Base-by-base conservation (phyloP, 2,329 filamentous ascomycete genomes). In the Cercospora berteroae region DNA sequence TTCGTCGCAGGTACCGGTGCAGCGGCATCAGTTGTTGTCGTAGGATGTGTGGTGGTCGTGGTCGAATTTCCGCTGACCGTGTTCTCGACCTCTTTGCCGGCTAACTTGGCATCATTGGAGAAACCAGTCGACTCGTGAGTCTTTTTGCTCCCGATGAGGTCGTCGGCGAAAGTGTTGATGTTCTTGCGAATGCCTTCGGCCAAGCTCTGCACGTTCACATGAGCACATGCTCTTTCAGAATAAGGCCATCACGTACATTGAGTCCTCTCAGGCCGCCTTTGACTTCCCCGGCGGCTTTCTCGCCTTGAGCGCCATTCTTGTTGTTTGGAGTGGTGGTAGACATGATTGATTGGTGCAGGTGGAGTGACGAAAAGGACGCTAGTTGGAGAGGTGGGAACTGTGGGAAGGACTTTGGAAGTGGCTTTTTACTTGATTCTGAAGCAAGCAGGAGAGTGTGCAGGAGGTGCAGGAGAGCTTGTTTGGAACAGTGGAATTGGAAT, bases 91-190 rank as follows among this genome's bases (percentile, higher is more conserved):
- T 71, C 69, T 10, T 66, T 68, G 39, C 71, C 73, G 2, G 67
- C 67, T 23, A 67, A 60, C 39, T 74, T 73, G 42, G 71, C 71
- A 42, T 72, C 68, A 2, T 60, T 58, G 33, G 68, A 65, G 20
- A 69, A 64, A 23, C 69, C 72, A 6, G 68, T 66, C 42, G 68
- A 68, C 4, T 68, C 62, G 57, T 69, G 65, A 6, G 65, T 67
- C 64, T 70, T 72, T 60, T 67, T 71, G 39, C 61, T 60, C 27
- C 67, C 66, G 1, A 71, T 36, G 5, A 76, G 61, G 31, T 72
- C 70, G 66, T 76, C 74, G 63, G 71, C 70, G 65, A 72, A 75
- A 36, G 66, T 61, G 67, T 76, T 76, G 66, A 75, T 67, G 67
- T 76, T 75, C 44, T 74, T 70, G 48, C 74, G 71, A 16, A 74